phyloP scores from a whole-genome alignment of 805 yeast species.

The Yarrowia sp. region DNA sequence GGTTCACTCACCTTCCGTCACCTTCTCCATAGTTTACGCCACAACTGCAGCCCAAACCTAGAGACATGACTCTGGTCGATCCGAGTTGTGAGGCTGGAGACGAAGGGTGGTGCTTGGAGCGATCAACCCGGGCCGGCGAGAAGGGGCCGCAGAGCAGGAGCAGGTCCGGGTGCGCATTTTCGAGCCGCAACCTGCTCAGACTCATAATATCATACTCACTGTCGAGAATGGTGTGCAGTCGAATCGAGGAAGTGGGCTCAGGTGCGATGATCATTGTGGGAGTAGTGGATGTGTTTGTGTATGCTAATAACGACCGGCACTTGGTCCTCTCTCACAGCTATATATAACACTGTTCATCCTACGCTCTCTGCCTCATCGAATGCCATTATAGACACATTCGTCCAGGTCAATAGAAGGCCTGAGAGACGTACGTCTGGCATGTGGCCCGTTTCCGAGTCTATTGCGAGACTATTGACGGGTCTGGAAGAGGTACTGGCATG shows the following conservation, averaged over 20 bases:
- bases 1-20: not conserved
- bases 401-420: conserved; percentile 19
- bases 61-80: conserved; percentile 30
- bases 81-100: conserved; percentile 16
- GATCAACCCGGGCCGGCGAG: too few relatives aligned
- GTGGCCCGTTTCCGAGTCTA: not conserved
- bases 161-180: too few relatives aligned
- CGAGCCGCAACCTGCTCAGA: too few relatives aligned
- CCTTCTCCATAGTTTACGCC: conserved; percentile 1
- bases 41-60: conserved; percentile 4
- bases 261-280: not conserved
- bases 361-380: not conserved
- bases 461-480: not conserved
- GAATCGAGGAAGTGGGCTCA: not conserved
- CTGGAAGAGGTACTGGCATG: too few relatives aligned
- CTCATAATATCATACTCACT: conserved; percentile 1
- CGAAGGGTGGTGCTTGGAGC: too few relatives aligned
- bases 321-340: not conserved
- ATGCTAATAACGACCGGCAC: too few relatives aligned
- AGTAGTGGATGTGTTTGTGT: not conserved
- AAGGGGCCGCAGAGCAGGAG: not conserved
- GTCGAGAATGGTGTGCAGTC: not conserved
- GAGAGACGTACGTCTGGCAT: not conserved
- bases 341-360: not conserved
- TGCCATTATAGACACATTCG: not conserved